phyloP scores from a whole-genome alignment of 495 filamentous ascomycete genomes.

The Chaetomium fimeti region DNA sequence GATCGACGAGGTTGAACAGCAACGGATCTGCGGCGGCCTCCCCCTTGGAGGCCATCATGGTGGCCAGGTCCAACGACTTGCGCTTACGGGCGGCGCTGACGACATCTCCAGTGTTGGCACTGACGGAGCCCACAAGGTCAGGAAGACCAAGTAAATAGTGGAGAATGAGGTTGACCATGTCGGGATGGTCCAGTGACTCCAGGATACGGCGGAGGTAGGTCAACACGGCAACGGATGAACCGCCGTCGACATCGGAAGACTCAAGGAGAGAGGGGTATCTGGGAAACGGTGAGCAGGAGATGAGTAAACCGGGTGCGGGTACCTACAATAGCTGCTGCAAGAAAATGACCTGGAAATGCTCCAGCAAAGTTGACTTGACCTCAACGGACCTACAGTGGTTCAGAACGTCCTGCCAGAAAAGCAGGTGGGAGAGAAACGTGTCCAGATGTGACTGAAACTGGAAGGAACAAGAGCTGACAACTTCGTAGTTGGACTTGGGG shows the following conservation, averaged over 20 bases:
- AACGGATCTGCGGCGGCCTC: constrained; percentile 73
- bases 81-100: constrained; percentile 70
- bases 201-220: constrained; percentile 91
- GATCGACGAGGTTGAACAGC: constrained; percentile 88
- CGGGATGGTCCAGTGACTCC: constrained; percentile 84
- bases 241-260: constrained; percentile 93
- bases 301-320: neutral
- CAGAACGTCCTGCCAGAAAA: constrained; percentile 98
- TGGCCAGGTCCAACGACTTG: constrained; percentile 85
- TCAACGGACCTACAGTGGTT: constrained; percentile 91
- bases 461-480: constrained; percentile 65
- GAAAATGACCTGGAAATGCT: constrained; percentile 97
- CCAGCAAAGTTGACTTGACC: constrained; percentile 85
- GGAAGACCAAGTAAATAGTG: constrained; percentile 84
- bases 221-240: constrained; percentile 91
- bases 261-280: constrained; percentile 95
- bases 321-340: constrained; percentile 88
- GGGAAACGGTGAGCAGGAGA: constrained; percentile 23
- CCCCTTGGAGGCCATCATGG: constrained; percentile 66
- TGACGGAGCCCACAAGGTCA: constrained; percentile 40
- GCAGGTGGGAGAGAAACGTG: constrained; percentile 88
- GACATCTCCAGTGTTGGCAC: constrained; percentile 30
- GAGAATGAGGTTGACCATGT: constrained; percentile 90
- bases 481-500: constrained; percentile 59
- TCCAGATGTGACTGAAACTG: constrained; percentile 78